These are phyloP conservation scores for Arthrobotrys pseudoclavata DNA, from an alignment of 2,329 filamentous ascomycete species.

Conservation along the genomic window DNA sequence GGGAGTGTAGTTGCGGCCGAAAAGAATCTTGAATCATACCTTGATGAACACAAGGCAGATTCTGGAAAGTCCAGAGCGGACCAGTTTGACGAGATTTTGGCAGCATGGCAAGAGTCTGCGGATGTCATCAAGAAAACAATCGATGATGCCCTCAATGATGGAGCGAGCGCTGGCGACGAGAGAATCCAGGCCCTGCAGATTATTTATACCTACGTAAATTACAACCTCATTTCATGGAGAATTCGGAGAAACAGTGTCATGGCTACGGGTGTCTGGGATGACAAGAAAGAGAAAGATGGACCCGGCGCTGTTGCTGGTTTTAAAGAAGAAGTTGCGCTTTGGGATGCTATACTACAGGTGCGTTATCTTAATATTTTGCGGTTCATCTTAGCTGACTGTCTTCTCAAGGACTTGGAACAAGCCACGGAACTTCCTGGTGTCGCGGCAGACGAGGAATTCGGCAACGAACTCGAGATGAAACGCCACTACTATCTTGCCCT, in stretches of 20 bases:
- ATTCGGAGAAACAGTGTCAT: conserved; percentile 92
- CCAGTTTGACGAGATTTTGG: conserved; percentile 91
- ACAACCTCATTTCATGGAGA: conserved; percentile 92
- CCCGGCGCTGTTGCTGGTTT: conserved; percentile 69
- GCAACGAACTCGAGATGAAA: conserved; percentile 82
- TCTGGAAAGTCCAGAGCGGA: conserved; percentile 77
- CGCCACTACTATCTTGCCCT: conserved; percentile 87
- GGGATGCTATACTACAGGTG: conserved; percentile 76
- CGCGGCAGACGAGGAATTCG: conserved; percentile 82
- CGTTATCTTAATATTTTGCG: background rate
- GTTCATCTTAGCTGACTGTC: background rate
- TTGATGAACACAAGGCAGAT: conserved; percentile 58
- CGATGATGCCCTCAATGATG: conserved; percentile 81
- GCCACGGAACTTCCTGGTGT: conserved; percentile 91
- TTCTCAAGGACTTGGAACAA: conserved; percentile 83
- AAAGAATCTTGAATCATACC: conserved; percentile 63
- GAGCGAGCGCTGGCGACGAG: conserved; percentile 83
- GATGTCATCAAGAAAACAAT: conserved; percentile 94
- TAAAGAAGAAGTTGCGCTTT: conserved; percentile 88
- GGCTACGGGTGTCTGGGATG: conserved; percentile 71
- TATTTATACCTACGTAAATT: conserved; percentile 92
- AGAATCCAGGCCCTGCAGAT: conserved; percentile 94
- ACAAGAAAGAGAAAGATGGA: conserved; percentile 70
- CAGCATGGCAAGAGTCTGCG: conserved; percentile 90
- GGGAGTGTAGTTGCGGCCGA: conserved; percentile 75